phyloP scores from a whole-genome alignment of 2,329 filamentous ascomycete species.

The Xylaria sp. region DNA sequence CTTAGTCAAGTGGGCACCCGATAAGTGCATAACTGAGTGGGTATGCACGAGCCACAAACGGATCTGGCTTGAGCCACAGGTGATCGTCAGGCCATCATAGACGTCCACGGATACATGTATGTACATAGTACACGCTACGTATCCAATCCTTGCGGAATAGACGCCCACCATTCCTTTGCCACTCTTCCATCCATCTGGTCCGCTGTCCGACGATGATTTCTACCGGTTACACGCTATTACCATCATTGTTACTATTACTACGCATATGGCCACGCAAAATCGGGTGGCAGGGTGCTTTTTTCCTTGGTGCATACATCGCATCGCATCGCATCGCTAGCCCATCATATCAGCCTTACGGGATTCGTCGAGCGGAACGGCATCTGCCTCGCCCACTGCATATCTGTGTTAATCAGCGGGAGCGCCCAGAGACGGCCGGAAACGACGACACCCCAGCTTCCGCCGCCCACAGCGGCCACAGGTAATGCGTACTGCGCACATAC shows the following conservation, averaged over 20 bases:
- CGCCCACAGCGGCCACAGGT: neutral
- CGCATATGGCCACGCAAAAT: too few species aligned
- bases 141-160: slow-evolving; percentile 1
- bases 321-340: neutral
- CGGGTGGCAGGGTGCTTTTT: too few species aligned
- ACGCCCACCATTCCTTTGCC: slow-evolving; percentile 10
- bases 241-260: too few species aligned
- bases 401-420: neutral
- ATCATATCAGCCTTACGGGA: neutral
- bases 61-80: neutral
- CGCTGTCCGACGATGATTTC: neutral
- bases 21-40: neutral
- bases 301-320: too few species aligned
- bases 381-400: too few species aligned
- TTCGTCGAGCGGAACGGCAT: too few species aligned
- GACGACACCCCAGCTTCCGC: neutral
- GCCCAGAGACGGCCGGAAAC: too few species aligned
- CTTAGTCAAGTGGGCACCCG: neutral
- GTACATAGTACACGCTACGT: too few species aligned
- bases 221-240: too few species aligned
- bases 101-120: too few species aligned
- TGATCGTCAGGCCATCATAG: too few species aligned
- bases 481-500: too few species aligned
- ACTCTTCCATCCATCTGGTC: slow-evolving; percentile 3
- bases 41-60: neutral